phyloP scores from a whole-genome alignment of 1,284 basidiomycete species.

The Salmacisia buchloeana region DNA sequence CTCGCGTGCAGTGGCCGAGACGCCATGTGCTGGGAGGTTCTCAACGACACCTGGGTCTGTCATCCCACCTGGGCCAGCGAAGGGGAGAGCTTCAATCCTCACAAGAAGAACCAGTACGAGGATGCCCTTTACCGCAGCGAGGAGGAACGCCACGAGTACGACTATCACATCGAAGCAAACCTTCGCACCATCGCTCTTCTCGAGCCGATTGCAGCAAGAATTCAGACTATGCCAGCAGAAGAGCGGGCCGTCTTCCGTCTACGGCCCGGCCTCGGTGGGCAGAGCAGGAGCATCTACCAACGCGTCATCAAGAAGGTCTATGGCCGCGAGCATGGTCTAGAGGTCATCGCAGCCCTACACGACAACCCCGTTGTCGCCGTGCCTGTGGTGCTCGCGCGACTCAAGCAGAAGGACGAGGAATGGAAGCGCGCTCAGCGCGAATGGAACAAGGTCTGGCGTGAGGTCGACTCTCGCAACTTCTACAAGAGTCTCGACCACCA shows the following conservation, averaged over 20 bases:
- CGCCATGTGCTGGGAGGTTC: constrained; percentile 87
- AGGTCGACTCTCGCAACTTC: constrained; percentile 84
- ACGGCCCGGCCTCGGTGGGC: constrained; percentile 80
- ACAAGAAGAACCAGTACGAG: constrained; percentile 96
- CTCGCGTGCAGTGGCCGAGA: constrained; percentile 91
- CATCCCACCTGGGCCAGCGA: constrained; percentile 96
- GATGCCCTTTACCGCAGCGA: constrained; percentile 93
- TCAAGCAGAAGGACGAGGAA: constrained; percentile 94
- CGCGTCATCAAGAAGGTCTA: constrained; percentile 93
- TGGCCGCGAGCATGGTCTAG: constrained; percentile 72
- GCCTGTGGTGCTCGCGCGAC: constrained; percentile 80
- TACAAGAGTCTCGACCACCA: constrained; percentile 87
- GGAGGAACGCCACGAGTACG: constrained; percentile 97
- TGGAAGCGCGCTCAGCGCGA: constrained; percentile 92
- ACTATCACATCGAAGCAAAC: constrained; percentile 90
- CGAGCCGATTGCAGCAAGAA: constrained; percentile 78
- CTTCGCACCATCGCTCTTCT: constrained; percentile 84
- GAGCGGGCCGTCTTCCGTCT: constrained; percentile 79
- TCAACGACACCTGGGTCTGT: constrained; percentile 68
- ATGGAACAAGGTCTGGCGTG: constrained; percentile 95
- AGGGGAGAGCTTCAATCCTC: constrained; percentile 86
- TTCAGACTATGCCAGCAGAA: constrained; percentile 82
- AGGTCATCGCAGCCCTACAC: constrained; percentile 84
- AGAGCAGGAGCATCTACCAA: constrained; percentile 82
- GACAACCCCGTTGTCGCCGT: constrained; percentile 85